Evolutionary conservation across 2,329 filamentous ascomycete genomes (phyloP), one percentile per base, ranked within the genome.

Genomic region (Penicillium concentricum): DNA sequence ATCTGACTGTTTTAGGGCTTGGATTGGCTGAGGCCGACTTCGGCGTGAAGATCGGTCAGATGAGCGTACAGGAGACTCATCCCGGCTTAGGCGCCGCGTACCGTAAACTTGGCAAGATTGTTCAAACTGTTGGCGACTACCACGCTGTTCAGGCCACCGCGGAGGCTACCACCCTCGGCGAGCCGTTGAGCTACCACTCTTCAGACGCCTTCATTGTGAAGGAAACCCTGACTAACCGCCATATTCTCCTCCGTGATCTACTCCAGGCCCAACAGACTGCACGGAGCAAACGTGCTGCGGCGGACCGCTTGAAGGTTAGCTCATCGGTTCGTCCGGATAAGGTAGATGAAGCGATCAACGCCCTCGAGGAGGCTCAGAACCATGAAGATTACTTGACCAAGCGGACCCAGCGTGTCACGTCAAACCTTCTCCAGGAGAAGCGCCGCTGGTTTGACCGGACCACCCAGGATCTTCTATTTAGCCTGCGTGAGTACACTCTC

Each of bases 161-260:
- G 16, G 93, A 99, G 79, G 94, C 94, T 9, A 96, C 93, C 9
- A 97, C 93, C 1, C 83, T 99, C 49, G 92, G 91, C 44, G 94
- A 99, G 67, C 91, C 94, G 12, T 86, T 99, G 61, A 90, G 92
- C 68, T 97, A 97, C 72, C 92, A 97, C 76, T 96, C 92, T 43
- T 88, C 91, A 56, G 94, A 99, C 74, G 91, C 94, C 43, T 96
- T 97, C 72, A 96, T 97, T 67, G 94, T 97, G 64, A 99, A 99
- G 76, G 94, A 99, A 73, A 96, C 92, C 12, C 83, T 99, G 61
- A 99, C 94, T 4, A 99, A 99, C 78, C 90, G 94, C 13, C 94
- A 99, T 76, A 96, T 99, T 61, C 84, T 99, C 20, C 88, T 96
- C 42, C 91, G 94, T 57, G 94, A 99, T 70, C 87, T 97, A 58